These are phyloP conservation scores for Cafeteria roenbergensis DNA, from an alignment of 108 stramenopile genomes.

Conservation along the genomic window DNA sequence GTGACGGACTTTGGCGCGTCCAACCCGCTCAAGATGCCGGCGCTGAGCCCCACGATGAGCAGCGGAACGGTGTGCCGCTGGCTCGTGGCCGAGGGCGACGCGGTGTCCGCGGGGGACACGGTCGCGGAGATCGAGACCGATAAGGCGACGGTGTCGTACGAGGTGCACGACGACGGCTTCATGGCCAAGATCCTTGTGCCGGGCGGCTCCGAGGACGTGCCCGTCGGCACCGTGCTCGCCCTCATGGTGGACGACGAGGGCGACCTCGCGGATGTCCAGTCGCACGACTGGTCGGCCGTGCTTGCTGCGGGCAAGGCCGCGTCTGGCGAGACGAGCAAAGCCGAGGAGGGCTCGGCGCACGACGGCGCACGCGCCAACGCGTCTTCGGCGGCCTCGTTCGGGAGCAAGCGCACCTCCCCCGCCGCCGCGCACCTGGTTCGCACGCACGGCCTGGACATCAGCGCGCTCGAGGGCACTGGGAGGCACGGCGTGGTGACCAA, in stretches of 20 bases:
- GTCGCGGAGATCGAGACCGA: constrained; percentile 88
- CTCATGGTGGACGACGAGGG: constrained; percentile 67
- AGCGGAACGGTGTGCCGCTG: constrained; percentile 67
- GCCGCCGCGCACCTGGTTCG: no score
- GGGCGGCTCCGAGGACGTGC: constrained; percentile 49
- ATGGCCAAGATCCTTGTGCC: constrained; percentile 76
- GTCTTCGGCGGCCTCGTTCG: no score
- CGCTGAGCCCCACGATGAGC: constrained; percentile 61
- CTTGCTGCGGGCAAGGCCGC: no score
- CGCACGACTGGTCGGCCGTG: no score
- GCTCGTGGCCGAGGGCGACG: constrained; percentile 63
- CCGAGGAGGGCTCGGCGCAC: no score
- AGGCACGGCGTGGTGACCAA: no score
- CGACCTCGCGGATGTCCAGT: constrained; percentile 61
- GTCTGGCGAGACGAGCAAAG: no score
- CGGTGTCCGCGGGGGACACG: constrained; percentile 70
- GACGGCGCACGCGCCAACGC: no score
- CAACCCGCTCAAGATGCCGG: not conserved
- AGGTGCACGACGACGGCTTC: constrained; percentile 86
- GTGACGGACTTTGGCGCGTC: no score
- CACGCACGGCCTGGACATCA: no score
- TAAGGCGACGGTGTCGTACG: constrained; percentile 93
- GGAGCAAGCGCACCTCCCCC: no score
- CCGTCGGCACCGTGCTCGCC: constrained; percentile 71
- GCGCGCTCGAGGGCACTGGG: no score